phyloP scores from a whole-genome alignment of 192 early-diverging fungal genomes.

The Chytriomyces confervae region DNA sequence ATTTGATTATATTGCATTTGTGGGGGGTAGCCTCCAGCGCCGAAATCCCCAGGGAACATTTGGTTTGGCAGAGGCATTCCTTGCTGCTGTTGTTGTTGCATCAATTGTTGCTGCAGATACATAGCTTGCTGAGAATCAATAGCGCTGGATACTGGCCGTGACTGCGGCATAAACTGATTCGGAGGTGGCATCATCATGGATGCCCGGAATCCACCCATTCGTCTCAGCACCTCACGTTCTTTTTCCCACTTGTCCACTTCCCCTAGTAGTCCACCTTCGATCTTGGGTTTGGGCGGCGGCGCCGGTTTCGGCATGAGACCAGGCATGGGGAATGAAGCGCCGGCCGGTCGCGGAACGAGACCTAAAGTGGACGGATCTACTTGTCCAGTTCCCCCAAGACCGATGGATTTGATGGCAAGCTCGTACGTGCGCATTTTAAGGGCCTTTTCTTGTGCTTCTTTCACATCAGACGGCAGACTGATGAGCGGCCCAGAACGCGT shows the following conservation, averaged over 20 bases:
- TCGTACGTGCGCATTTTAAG: constrained; percentile 26
- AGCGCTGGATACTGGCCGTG: constrained; percentile 7
- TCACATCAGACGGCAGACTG: constrained; percentile 31
- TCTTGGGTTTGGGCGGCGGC: constrained; percentile 38
- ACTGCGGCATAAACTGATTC: neutral
- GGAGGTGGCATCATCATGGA: constrained; percentile 27
- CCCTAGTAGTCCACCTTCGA: constrained; percentile 42
- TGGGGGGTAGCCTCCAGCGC: neutral
- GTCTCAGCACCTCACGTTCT: constrained; percentile 39
- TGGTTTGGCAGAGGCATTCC: neutral
- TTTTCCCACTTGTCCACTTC: constrained; percentile 47
- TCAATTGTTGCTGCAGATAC: neutral
- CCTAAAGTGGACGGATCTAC: neutral
- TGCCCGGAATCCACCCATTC: constrained; percentile 34
- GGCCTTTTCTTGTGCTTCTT: constrained; percentile 32
- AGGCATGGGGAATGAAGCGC: neutral
- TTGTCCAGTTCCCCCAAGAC: constrained; percentile 20
- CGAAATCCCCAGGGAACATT: neutral
- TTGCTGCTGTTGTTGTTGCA: constrained; percentile 5
- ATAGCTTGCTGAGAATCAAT: neutral
- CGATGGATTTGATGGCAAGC: constrained; percentile 22
- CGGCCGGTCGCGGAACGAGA: neutral
- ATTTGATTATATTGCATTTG: neutral
- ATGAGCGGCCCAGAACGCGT: constrained; percentile 20
- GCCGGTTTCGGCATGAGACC: neutral